Base-by-base conservation (phyloP, 345 rosid genomes). In the Jatropha curcas region DNA sequence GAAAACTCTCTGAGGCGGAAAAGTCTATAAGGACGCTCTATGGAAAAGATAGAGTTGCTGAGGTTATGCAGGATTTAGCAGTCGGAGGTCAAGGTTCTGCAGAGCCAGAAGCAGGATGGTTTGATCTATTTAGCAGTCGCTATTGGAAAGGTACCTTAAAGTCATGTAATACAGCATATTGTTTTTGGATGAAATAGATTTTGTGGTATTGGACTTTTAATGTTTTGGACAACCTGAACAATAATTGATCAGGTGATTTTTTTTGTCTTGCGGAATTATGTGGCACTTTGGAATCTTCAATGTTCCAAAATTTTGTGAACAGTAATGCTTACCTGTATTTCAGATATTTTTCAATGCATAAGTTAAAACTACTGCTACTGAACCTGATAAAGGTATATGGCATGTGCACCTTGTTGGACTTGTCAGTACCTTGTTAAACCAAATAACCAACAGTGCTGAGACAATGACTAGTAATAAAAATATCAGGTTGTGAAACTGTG, bases 31-130 rank as follows among this genome's bases (percentile, higher is more conserved):
- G 79, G 80, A 89, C 88, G 39, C 87, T 95, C n/a, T 88, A 81
- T 83, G 99, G 98, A 64, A 92, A 92, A 76, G 99, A 95, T 62
- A 89, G 92, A 84, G 98, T 95, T 62, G 80, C 85, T 39, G 98
- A 88, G 71, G 88, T 91, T 74, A 92, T 95, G 89, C 84, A 72
- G 73, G 97, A 92, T 84, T 83, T 92, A 70, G 79, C 82, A 73
- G 77, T 78, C 50, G 87, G 87, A 57, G 73, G 84, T 72, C 94
- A 90, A 81, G 91, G 96, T 71, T 84, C 93, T 59, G 65, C 87
- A 33, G 98, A 92, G 86, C 92, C 91, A 72, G 99, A 95, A 70
- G 99, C 97, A 7, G 94, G 99, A 81, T 95, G 99, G 99, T 80
- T 91, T 70, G 99, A 95, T 84, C 86, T 95, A 35, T 95, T 95